Conservation (phyloP, 2,329 filamentous ascomycete genomes). For the Coniochaeta hoffmannii region DNA sequence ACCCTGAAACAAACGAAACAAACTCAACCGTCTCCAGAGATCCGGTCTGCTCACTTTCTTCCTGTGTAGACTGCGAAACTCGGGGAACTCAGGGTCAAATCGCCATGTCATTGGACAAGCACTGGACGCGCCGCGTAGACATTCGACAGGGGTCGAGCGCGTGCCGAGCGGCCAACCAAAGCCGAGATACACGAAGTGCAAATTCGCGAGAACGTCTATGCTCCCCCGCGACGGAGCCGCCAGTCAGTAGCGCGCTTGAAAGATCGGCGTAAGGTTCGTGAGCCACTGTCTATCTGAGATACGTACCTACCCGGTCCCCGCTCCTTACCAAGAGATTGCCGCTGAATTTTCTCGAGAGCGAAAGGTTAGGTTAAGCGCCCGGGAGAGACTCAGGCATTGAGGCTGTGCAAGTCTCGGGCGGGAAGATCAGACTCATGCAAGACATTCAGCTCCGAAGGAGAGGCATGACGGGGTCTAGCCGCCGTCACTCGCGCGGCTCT, state of each 20-base stretch:
- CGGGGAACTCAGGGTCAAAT: no score
- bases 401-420: conserved; percentile 3
- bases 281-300: neutral
- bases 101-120: neutral
- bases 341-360: neutral
- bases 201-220: neutral
- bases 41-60: no score
- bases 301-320: neutral
- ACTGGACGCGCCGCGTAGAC: neutral
- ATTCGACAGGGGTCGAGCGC: neutral
- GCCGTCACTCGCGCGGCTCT: neutral
- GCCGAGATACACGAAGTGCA: neutral
- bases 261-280: neutral
- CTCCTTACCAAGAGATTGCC: neutral
- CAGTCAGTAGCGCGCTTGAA: neutral
- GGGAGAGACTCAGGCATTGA: neutral
- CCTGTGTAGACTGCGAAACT: no score
- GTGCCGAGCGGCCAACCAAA: neutral
- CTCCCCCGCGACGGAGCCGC: neutral
- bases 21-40: neutral
- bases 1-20: no score
- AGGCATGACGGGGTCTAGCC: neutral
- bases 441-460: neutral
- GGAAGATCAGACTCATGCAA: neutral
- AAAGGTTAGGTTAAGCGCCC: neutral